Base-by-base conservation (phyloP, 2,329 filamentous ascomycete species). In the Exophiala oligosperma region DNA sequence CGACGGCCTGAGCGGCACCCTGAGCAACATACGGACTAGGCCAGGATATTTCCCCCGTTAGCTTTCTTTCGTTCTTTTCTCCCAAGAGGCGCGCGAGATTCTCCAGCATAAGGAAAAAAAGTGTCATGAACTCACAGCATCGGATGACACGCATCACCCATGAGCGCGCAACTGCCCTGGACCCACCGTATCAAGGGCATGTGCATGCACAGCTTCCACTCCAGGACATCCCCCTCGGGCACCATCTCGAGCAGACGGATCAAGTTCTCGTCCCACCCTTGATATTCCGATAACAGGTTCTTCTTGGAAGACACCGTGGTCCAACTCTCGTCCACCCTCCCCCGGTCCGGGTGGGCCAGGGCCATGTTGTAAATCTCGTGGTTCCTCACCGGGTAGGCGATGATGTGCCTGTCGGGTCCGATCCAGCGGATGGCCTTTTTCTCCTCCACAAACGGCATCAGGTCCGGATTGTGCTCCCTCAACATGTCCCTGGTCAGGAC, bases 361-460 rank as follows among this genome's bases (percentile, higher is more conserved):
- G 81, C 84, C 44, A 89, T 72, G 71, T 89, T 89, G 74, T 88
- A 88, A 56, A 88, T 82, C n/a, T 79, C 78, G 67, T 87, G 84
- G 63, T 80, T 79, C 54, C 68, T 61, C 3, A 72, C 61, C 12
- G 69, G 70, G 50, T 72, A 71, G 24, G 66, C 66, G 17, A 71
- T 68, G 9, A 66, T 68, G 52, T 72, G 70, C 8, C 63, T 62
- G 38, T 67, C 66, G 2, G 70, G 69, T 35, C 70, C 69, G 51
- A 70, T 66, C 70, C 69, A 72, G 44, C 69, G 64, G 17, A 63
- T 67, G n/a, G 67, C 67, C 64, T 67, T 69, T 3, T 67, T 68
- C 29, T 67, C 63, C 37, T 61, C 62, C 29, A 71, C 66, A 12
- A 67, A 62, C 2, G 65, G 44, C 11, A 59, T 41, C 62, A 69